Evolutionary conservation across 2,329 filamentous ascomycete genomes (phyloP).

Genomic region (Penicillium sclerotiorum): DNA sequence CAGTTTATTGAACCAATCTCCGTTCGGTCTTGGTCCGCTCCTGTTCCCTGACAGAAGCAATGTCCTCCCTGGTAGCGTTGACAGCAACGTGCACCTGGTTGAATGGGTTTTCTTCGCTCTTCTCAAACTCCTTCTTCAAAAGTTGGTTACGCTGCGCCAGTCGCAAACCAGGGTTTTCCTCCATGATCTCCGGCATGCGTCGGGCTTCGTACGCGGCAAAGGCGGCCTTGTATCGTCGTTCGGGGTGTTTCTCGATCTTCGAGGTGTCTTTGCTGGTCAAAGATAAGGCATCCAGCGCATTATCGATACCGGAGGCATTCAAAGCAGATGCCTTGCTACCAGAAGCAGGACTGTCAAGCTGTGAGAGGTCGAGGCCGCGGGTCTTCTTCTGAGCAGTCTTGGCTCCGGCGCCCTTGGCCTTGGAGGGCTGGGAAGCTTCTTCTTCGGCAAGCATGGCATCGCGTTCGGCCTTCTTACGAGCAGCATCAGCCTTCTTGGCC

Average conservation of each 20-base stretch:
- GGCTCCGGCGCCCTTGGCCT: conserved; percentile 61
- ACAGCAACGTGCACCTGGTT: conserved; percentile 78
- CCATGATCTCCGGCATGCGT: conserved; percentile 80
- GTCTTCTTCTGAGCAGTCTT: conserved; percentile 57
- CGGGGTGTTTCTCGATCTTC: conserved; percentile 86
- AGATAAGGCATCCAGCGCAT: conserved; percentile 83
- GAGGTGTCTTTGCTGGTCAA: conserved; percentile 61
- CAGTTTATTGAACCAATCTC: conserved; percentile 52
- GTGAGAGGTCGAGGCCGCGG: conserved; percentile 72
- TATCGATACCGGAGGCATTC: conserved; percentile 87
- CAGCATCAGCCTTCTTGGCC: conserved; percentile 78
- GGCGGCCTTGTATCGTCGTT: conserved; percentile 83
- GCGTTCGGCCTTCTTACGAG: conserved; percentile 88
- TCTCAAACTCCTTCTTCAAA: conserved; percentile 91
- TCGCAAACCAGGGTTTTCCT: conserved; percentile 77
- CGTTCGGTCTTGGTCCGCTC: conserved; percentile 77
- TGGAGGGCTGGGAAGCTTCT: conserved; percentile 66
- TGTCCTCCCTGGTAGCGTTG: conserved; percentile 77
- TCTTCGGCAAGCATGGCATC: conserved; percentile 82
- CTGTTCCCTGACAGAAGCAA: conserved; percentile 64
- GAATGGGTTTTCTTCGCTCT: conserved; percentile 91
- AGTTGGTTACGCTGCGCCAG: conserved; percentile 82
- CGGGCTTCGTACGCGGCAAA: conserved; percentile 81
- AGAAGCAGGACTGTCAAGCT: conserved; percentile 66
- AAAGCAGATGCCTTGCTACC: conserved; percentile 59